Percentiles rank a stretch among this genome's conserved stretches.
Conservation (phyloP, 805 yeast genomes). For the Monosporozyma unispora region DNA sequence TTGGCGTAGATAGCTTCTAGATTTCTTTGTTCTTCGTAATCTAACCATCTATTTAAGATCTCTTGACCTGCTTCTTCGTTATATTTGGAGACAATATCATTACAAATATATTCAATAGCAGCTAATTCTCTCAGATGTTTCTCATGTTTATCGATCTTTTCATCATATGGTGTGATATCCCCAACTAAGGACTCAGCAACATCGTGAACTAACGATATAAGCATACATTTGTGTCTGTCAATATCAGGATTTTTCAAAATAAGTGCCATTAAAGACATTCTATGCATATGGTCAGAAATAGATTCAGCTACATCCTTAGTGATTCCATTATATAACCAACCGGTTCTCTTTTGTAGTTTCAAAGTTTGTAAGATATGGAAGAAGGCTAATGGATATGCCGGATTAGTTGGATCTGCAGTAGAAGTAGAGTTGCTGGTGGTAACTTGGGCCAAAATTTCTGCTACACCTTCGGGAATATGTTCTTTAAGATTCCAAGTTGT, state of each 20-base stretch:
- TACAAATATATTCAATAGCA: slow-evolving; percentile 58
- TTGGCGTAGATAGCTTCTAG: slow-evolving; percentile 83
- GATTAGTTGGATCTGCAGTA: no score
- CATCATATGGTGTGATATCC: slow-evolving; percentile 81
- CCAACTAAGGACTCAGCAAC: slow-evolving; percentile 93
- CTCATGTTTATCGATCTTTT: slow-evolving; percentile 56
- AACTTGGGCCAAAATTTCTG: slow-evolving; percentile 12
- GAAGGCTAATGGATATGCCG: slow-evolving; percentile 37
- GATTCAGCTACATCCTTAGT: slow-evolving; percentile 44
- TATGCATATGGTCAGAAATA: slow-evolving; percentile 88
- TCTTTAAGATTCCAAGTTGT: slow-evolving; percentile 37
- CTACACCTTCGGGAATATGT: slow-evolving; percentile 35
- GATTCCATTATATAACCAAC: slow-evolving; percentile 71
- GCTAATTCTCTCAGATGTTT: slow-evolving; percentile 74
- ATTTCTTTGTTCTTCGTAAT: slow-evolving; percentile 77
- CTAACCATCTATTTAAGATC: slow-evolving; percentile 68
- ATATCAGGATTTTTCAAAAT: slow-evolving; percentile 42
- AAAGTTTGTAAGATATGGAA: slow-evolving; percentile 60
- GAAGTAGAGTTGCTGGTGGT: not conserved
- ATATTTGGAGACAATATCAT: slow-evolving; percentile 49
- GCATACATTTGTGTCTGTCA: slow-evolving; percentile 61
- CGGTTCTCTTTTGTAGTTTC: slow-evolving; percentile 80
- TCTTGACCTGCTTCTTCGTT: slow-evolving; percentile 55
- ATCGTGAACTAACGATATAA: slow-evolving; percentile 85
- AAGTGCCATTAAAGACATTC: slow-evolving; percentile 81